These are phyloP conservation scores for Euphrasia confusa DNA, from an alignment of 257 asterid genomes.

Conservation along the genomic window DNA sequence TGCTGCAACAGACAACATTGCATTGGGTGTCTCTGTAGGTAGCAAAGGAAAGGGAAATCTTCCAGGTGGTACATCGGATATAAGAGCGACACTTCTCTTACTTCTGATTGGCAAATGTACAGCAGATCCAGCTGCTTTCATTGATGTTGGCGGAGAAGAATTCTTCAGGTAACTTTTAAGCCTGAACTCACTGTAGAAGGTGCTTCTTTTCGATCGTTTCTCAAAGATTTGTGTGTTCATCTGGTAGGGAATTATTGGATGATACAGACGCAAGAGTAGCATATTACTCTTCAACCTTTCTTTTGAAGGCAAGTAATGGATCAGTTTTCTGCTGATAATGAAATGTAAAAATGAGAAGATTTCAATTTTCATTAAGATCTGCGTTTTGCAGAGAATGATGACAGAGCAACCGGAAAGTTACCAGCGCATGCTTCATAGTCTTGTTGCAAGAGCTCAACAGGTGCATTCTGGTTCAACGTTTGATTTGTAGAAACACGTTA, in stretches of 20 bases:
- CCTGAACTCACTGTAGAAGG: constrained; percentile 22
- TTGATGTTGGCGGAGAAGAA: constrained; percentile 88
- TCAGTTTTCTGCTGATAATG: constrained; percentile 28
- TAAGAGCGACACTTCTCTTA: constrained; percentile 91
- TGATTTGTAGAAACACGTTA: background rate
- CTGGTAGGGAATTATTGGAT: constrained; percentile 79
- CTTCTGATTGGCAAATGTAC: constrained; percentile 98
- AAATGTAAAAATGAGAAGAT: constrained; percentile 10
- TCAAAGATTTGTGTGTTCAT: constrained; percentile 18
- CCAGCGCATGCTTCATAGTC: constrained; percentile 93
- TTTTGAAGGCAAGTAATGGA: constrained; percentile 70
- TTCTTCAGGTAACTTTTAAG: constrained; percentile 65
- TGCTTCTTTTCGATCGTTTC: constrained; percentile 19
- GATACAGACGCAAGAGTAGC: constrained; percentile 99
- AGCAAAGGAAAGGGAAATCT: constrained; percentile 99
- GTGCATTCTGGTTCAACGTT: constrained; percentile 31
- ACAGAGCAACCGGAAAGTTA: constrained; percentile 89
- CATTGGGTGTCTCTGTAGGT: constrained; percentile 97
- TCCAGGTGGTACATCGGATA: constrained; percentile 98
- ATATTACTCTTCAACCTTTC: constrained; percentile 95
- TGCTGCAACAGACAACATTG: constrained; percentile 96
- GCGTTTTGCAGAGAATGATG: constrained; percentile 85
- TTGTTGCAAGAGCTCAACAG: constrained; percentile 96
- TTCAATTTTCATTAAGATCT: constrained; percentile 16
- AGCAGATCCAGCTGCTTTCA: constrained; percentile 82